phyloP scores from a whole-genome alignment of 192 early-diverging fungal species.

The Dispira parvispora region DNA sequence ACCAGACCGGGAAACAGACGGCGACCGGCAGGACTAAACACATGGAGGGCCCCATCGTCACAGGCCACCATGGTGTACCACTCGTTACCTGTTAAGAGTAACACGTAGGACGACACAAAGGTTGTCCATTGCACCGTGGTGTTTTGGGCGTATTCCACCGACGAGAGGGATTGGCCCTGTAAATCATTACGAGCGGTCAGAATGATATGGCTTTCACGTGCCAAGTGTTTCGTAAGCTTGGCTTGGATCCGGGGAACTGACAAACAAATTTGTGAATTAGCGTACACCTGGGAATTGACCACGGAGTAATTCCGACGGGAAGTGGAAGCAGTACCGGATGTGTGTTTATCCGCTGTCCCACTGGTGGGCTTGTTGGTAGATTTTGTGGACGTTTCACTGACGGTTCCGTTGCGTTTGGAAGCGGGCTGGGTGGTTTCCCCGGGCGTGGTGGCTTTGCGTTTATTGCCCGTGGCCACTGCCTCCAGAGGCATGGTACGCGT shows the following conservation, averaged over 20 bases:
- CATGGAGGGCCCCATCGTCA: slow-evolving; percentile 42
- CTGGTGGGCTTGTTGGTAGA: neutral
- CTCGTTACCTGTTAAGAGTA: slow-evolving; percentile 41
- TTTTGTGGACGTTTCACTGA: slow-evolving; percentile 15
- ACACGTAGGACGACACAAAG: slow-evolving; percentile 32
- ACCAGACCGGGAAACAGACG: slow-evolving; percentile 48
- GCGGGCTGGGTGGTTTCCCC: slow-evolving; percentile 12
- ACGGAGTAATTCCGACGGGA: neutral
- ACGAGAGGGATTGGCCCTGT: slow-evolving; percentile 13
- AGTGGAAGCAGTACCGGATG: neutral
- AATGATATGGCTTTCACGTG: neutral
- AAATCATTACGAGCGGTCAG: slow-evolving; percentile 1
- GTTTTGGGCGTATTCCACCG: slow-evolving; percentile 30
- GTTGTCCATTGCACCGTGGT: slow-evolving; percentile 37
- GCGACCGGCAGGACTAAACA: slow-evolving; percentile 51
- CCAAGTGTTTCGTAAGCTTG: neutral
- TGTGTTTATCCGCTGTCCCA: no score
- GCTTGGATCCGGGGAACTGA: slow-evolving; percentile 3
- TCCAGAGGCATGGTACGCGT: slow-evolving; percentile 12
- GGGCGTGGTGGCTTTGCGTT: slow-evolving; percentile 20
- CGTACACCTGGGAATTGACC: slow-evolving; percentile 10
- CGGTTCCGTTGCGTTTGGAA: slow-evolving; percentile 5
- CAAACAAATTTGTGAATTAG: slow-evolving; percentile 8
- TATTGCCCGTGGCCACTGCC: slow-evolving; percentile 25
- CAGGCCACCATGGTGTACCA: slow-evolving; percentile 42